Percentiles rank a stretch among this genome's conserved stretches.
Evolutionary conservation across 2,329 filamentous ascomycete genomes (phyloP).

Genomic region (Hypoxylon sp.): DNA sequence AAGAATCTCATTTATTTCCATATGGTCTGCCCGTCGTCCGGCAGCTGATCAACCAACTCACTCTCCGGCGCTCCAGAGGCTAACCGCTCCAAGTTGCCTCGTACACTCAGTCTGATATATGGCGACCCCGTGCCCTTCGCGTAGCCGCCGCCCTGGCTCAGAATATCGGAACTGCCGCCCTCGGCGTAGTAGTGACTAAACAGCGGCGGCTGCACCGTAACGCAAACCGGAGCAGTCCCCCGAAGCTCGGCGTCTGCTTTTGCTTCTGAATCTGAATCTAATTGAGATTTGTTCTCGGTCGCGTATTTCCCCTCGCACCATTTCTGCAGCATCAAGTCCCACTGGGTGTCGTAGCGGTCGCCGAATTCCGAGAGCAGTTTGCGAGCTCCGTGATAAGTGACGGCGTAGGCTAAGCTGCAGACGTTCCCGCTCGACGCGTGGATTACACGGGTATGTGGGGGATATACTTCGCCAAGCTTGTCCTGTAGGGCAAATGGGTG

Average conservation of each 20-base stretch:
- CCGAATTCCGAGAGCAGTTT: slow-evolving; percentile 53
- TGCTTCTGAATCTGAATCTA: background rate
- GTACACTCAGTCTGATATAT: slow-evolving; percentile 47
- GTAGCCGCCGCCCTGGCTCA: slow-evolving; percentile 45
- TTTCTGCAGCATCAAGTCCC: slow-evolving; percentile 49
- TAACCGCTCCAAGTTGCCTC: slow-evolving; percentile 42
- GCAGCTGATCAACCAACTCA: slow-evolving; percentile 45
- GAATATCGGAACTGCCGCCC: slow-evolving; percentile 44
- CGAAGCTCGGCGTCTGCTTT: background rate
- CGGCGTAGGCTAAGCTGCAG: slow-evolving; percentile 56
- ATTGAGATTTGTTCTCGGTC: background rate
- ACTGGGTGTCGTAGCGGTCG: slow-evolving; percentile 45
- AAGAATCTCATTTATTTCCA: slow-evolving; percentile 37
- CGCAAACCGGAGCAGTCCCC: slow-evolving; percentile 32
- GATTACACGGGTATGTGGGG: slow-evolving; percentile 55
- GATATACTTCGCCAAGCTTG: slow-evolving; percentile 42
- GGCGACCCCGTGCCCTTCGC: slow-evolving; percentile 43
- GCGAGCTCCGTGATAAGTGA: slow-evolving; percentile 54
- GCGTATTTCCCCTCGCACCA: slow-evolving; percentile 44
- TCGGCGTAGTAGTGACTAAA: slow-evolving; percentile 46
- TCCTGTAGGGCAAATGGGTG: slow-evolving; percentile 46
- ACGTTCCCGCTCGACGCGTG: slow-evolving; percentile 51
- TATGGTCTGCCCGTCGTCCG: slow-evolving; percentile 44
- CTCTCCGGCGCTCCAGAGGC: slow-evolving; percentile 19
- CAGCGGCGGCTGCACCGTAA: slow-evolving; percentile 49